Base-by-base conservation (phyloP, 345 rosid genomes). In the Boechera retrofracta region DNA sequence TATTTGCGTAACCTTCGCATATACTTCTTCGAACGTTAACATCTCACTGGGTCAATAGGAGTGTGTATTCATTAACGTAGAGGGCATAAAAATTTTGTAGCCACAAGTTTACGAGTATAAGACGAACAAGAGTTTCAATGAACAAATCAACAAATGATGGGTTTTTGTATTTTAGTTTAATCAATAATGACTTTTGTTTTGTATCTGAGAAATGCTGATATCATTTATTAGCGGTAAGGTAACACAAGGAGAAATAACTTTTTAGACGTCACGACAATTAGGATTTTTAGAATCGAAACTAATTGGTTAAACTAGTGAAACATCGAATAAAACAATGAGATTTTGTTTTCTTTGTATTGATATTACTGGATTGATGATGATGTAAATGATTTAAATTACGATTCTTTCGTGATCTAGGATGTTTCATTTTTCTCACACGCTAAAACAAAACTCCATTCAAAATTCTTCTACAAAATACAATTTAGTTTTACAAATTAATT, bases 11-110 rank as follows among this genome's bases (percentile, higher is more conserved):
- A 48, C 42, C 63, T 48, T 77, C 9, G 24, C 53, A 71, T 16
- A 58, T 16, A 72, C 73, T 58, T 65, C 42, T 66, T 48, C 10
- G 51, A 71, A 78, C 77, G 81, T 78, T 66, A 58, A 49, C 73
- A 72, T 72, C 81, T 47, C 53, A 13, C 29, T 36, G 55, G 67
- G 61, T 77, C 55, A 64, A 77, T 71, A 32, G 5, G 11, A 36
- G 67, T 11, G 67, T 11, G 55, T 64, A n/a, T 64, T 71, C 28
- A 64, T 64, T 49, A 45, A 56, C 32, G 12, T 29, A 12, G 35
- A 45, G 47, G 21, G 31, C 18, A 64, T 35, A 56, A 42, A 54
- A 63, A 2, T 3, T 71, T 71, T 11, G 48, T 64, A 71, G 62
- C 81, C 81, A 77, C 81, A 71, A 71, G 72, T 71, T 64, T 13